Base-by-base conservation (phyloP, 371 early-diverging fungal genomes). In the Umbelopsis sp. region DNA sequence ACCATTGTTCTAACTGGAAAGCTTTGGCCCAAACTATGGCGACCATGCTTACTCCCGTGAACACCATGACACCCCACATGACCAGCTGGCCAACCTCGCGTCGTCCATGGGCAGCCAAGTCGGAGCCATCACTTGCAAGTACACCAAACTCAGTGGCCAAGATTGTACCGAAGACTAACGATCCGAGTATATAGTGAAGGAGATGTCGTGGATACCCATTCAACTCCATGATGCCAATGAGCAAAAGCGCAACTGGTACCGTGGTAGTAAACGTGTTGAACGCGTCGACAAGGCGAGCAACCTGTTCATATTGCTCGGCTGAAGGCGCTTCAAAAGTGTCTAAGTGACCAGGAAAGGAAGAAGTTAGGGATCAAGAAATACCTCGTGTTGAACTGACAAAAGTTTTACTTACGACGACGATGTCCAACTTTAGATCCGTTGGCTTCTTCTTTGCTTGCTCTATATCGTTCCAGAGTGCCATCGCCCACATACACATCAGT, bases 401-500 rank as follows among this genome's bases (percentile, higher is more conserved):
- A n/a, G 35, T 16, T 35, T 20, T 41, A 44, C 50, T 67, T 44
- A 52, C 67, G 44, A 8, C 52, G 20, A 44, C 52, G 20, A 44
- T 6, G 32, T 35, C 52, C n/a, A 20, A 16, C 52, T 29, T 29
- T 67, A 12, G 50, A 20, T 4, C 32, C 41, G 9, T 32, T 38
- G 7, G 20, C 18, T 20, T 41, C 18, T 12, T 67, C 67, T 37
- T 41, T 29, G 41, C n/a, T n/a, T 24, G 67, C 67, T 53, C 32
- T 50, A 20, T 44, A 35, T 16, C 51, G 32, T 25, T 67, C 52
- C 20, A 67, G 11, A 12, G 67, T 67, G 11, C 57, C 67, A 24
- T 67, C 67, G 4, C 67, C 67, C 37, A 67, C 52, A 38, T 51
- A 67, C 8, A 67, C 53, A 22, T 50, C 37, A 14, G 67, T 67